These are phyloP conservation scores for Xylaria digitata DNA, from an alignment of 2,329 filamentous ascomycete genomes.

Conservation along the genomic window DNA sequence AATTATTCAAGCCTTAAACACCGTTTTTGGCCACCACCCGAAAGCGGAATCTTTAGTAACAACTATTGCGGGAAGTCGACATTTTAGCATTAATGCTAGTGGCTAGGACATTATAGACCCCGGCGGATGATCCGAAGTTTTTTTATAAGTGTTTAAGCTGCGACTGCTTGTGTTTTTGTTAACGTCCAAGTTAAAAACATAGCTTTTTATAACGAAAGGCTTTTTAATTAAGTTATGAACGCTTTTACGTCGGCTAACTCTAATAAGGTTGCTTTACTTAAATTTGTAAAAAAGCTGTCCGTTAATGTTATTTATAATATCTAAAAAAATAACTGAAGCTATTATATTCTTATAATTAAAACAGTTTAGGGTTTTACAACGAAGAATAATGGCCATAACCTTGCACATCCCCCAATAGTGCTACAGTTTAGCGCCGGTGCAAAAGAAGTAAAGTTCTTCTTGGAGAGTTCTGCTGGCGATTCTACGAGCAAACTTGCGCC, in stretches of 20 bases:
- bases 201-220: background rate
- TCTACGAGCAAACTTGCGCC: background rate
- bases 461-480: background rate
- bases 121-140: background rate
- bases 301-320: background rate
- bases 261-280: background rate
- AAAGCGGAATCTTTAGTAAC: background rate
- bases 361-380: background rate
- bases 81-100: conserved; percentile 1
- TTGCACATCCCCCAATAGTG: background rate
- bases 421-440: background rate
- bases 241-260: background rate
- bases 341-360: background rate
- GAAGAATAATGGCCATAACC: background rate
- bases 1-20: background rate
- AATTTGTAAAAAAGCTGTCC: background rate
- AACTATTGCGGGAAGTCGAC: background rate
- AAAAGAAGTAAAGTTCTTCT: background rate
- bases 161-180: background rate
- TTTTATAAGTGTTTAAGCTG: background rate
- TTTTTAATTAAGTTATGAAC: background rate
- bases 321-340: background rate
- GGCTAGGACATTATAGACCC: background rate
- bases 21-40: background rate
- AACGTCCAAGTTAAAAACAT: background rate